Conservation (phyloP, 257 asterid genomes). For the Euphrasia confusa region DNA sequence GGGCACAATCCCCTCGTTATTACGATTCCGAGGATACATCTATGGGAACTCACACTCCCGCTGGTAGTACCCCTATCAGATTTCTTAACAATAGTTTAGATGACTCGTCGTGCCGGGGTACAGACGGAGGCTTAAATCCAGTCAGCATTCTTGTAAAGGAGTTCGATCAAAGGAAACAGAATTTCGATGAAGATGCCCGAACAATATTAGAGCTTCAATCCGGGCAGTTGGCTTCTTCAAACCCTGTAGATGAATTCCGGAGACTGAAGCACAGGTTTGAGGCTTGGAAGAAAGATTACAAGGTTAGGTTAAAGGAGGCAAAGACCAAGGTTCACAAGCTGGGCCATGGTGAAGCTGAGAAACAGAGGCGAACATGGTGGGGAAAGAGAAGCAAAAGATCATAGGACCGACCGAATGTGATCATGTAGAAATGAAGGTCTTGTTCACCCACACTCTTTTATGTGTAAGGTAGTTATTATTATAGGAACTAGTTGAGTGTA, state of each 20-base stretch:
- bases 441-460: background rate
- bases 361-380: conserved; percentile 69
- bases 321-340: conserved; percentile 48
- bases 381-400: conserved; percentile 42
- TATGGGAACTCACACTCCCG: conserved; percentile 58
- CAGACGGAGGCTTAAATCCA: conserved; percentile 43
- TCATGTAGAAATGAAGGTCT: background rate
- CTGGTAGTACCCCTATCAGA: conserved; percentile 55
- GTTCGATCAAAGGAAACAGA: conserved; percentile 62
- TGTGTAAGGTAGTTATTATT: conserved; percentile 3
- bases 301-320: conserved; percentile 55
- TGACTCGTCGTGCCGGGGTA: conserved; percentile 26
- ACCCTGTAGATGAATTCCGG: conserved; percentile 49
- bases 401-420: conserved; percentile 15
- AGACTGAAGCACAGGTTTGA: conserved; percentile 60
- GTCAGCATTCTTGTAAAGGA: conserved; percentile 58
- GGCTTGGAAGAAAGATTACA: conserved; percentile 72
- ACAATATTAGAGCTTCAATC: conserved; percentile 49
- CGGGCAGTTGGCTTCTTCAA: conserved; percentile 33
- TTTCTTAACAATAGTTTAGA: conserved; percentile 33
- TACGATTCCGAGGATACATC: conserved; percentile 66
- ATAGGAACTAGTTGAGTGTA: conserved; percentile 18
- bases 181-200: conserved; percentile 49
- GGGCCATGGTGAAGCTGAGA: conserved; percentile 50
- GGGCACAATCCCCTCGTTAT: conserved; percentile 51